Evolutionary conservation across 495 filamentous ascomycete species (phyloP).

Genomic region (Cercophora samala): DNA sequence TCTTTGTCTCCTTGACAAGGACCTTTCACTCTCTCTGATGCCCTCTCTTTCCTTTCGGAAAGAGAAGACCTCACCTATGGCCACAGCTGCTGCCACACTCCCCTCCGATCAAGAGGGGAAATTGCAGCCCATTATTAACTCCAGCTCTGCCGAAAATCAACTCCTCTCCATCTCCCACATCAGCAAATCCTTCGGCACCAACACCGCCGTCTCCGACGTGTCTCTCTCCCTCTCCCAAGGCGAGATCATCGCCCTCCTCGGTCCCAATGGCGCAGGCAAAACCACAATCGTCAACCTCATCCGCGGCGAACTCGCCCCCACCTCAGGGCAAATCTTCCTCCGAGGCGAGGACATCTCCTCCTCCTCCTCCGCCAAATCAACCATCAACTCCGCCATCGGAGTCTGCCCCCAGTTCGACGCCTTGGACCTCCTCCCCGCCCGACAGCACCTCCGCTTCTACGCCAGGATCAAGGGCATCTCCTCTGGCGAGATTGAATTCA

Average conservation of each 20-base stretch:
- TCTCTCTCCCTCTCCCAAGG: conserved; percentile 70
- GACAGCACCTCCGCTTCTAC: conserved; percentile 72
- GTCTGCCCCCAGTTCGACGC: conserved; percentile 71
- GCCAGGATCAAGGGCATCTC: conserved; percentile 62
- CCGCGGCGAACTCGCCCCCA: conserved; percentile 68
- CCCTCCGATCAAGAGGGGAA: conserved; percentile 34
- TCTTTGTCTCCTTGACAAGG: conserved; percentile 68
- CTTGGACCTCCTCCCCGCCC: conserved; percentile 62
- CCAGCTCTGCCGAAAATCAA: conserved; percentile 36
- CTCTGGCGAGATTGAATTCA: conserved; percentile 46
- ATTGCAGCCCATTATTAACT: conserved; percentile 30
- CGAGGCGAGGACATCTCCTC: conserved; percentile 64
- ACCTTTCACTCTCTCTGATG: conserved; percentile 36
- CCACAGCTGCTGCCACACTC: not conserved
- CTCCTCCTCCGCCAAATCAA: conserved; percentile 48
- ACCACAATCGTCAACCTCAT: conserved; percentile 76
- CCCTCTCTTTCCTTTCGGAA: not conserved
- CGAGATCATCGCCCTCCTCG: conserved; percentile 77
- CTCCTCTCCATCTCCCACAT: conserved; percentile 72
- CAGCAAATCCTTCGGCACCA: conserved; percentile 67
- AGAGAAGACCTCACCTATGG: not conserved
- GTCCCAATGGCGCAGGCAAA: conserved; percentile 84
- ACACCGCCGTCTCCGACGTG: conserved; percentile 68
- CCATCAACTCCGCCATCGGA: conserved; percentile 59
- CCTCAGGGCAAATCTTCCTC: conserved; percentile 58